phyloP scores from a whole-genome alignment of 2,329 filamentous ascomycete genomes.

The Fusarium haematococcum region DNA sequence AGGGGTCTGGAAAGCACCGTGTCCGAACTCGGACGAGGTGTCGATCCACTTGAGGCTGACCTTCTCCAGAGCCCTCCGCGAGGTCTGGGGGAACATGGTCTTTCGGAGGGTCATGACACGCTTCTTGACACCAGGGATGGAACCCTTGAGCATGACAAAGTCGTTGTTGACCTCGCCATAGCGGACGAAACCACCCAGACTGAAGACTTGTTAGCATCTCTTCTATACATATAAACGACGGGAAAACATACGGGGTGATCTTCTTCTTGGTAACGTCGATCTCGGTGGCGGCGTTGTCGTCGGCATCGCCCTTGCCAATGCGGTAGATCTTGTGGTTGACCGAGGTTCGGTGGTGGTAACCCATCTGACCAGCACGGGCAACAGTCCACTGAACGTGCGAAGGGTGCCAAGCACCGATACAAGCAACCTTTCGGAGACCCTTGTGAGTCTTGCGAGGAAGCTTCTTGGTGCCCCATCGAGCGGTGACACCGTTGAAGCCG shows the following conservation, averaged over 20 bases:
- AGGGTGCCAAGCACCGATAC: slow-evolving; percentile 99
- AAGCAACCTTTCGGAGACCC: slow-evolving; percentile 99
- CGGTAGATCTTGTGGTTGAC: slow-evolving; percentile 99
- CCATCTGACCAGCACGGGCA: slow-evolving; percentile 98
- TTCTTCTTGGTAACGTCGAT: slow-evolving; percentile 99
- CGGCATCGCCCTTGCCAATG: slow-evolving; percentile 91
- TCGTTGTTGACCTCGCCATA: slow-evolving; percentile 99
- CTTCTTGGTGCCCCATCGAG: slow-evolving; percentile 99
- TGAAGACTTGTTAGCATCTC: slow-evolving; percentile 57
- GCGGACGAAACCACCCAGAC: slow-evolving; percentile 98
- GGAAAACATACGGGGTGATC: slow-evolving; percentile 92
- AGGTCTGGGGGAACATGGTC: slow-evolving; percentile 98
- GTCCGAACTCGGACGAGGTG: slow-evolving; percentile 99
- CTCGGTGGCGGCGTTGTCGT: slow-evolving; percentile 93
- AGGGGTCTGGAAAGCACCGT: slow-evolving; percentile 98
- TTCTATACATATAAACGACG: not conserved
- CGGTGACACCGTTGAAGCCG: slow-evolving; percentile 97
- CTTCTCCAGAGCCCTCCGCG: slow-evolving; percentile 96
- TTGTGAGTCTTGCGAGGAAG: slow-evolving; percentile 99
- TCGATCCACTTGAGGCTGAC: slow-evolving; percentile 99
- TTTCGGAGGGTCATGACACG: slow-evolving; percentile 98
- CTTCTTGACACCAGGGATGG: slow-evolving; percentile 98
- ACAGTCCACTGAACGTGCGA: slow-evolving; percentile 99
- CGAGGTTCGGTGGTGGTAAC: slow-evolving; percentile 99
- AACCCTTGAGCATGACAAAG: slow-evolving; percentile 98